Conservation (phyloP, 192 early-diverging fungal genomes). For the Spizellomyces punctatus region DNA sequence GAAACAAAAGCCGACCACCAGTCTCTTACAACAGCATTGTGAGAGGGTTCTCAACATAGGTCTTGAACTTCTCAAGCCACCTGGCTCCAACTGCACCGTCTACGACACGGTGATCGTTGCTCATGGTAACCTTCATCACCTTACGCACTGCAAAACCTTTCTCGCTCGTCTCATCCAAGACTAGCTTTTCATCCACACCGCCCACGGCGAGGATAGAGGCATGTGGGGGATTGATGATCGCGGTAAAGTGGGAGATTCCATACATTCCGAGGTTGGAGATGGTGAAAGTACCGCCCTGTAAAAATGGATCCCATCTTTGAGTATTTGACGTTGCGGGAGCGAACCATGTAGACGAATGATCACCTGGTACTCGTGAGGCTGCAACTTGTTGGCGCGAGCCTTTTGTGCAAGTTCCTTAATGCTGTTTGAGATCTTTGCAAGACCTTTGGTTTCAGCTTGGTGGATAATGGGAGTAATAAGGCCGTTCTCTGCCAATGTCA, state of each 20-base stretch:
- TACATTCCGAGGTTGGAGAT: slow-evolving; percentile 99
- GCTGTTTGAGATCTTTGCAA: slow-evolving; percentile 80
- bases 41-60: slow-evolving; percentile 93
- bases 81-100: slow-evolving; percentile 92
- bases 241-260: slow-evolving; percentile 91
- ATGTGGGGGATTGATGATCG: slow-evolving; percentile 98
- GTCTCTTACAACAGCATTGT: slow-evolving; percentile 84
- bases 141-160: slow-evolving; percentile 52
- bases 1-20: not conserved
- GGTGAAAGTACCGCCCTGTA: slow-evolving; percentile 86
- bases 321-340: no score
- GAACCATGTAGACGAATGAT: slow-evolving; percentile 6
- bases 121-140: slow-evolving; percentile 77
- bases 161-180: slow-evolving; percentile 42
- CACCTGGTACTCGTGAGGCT: slow-evolving; percentile 91
- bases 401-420: slow-evolving; percentile 83
- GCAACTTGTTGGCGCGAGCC: slow-evolving; percentile 85
- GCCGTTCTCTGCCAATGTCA: slow-evolving; percentile 57
- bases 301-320: not conserved
- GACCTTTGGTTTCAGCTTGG: slow-evolving; percentile 81
- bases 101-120: slow-evolving; percentile 92
- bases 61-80: slow-evolving; percentile 88
- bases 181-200: slow-evolving; percentile 70
- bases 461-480: slow-evolving; percentile 95
- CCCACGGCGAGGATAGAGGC: slow-evolving; percentile 93